A percentile compares a stretch with the other conserved stretches of the same genome.
Conservation (phyloP, 73 alveolate species). For the Paramecium octaurelia region DNA sequence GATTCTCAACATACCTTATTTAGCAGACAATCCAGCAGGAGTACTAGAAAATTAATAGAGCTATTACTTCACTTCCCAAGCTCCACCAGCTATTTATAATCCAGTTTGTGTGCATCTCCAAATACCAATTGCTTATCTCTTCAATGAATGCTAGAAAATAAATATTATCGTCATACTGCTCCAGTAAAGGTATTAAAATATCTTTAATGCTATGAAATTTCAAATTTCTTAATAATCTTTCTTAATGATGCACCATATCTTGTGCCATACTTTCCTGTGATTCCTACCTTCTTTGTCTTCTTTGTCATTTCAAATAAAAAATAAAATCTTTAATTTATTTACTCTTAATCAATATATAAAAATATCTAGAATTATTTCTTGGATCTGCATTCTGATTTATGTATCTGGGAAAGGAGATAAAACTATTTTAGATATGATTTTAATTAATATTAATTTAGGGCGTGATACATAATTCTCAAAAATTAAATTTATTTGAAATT, state of each 20-base stretch:
- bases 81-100: constrained; percentile 85
- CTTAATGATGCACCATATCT: constrained; percentile 93
- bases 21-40: constrained; percentile 80
- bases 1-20: constrained; percentile 74
- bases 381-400: too few relatives aligned
- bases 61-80: constrained; percentile 71
- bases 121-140: constrained; percentile 85
- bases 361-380: not conserved
- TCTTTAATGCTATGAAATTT: constrained; percentile 85
- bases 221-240: constrained; percentile 94
- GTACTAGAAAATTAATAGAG: constrained; percentile 23
- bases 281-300: constrained; percentile 97
- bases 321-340: not conserved
- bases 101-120: constrained; percentile 86
- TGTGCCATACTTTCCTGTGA: constrained; percentile 96
- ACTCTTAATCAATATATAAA: not conserved
- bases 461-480: not conserved
- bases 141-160: constrained; percentile 67
- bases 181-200: constrained; percentile 93
- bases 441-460: not conserved
- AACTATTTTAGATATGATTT: not conserved
- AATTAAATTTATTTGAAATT: constrained; percentile 27
- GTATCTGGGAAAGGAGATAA: not conserved
- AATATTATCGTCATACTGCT: constrained; percentile 56
- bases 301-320: constrained; percentile 61